A percentile compares a stretch with the other conserved stretches of the same genome.
Conservation (phyloP, 345 rosid species). For the Bruguiera parviflora region DNA sequence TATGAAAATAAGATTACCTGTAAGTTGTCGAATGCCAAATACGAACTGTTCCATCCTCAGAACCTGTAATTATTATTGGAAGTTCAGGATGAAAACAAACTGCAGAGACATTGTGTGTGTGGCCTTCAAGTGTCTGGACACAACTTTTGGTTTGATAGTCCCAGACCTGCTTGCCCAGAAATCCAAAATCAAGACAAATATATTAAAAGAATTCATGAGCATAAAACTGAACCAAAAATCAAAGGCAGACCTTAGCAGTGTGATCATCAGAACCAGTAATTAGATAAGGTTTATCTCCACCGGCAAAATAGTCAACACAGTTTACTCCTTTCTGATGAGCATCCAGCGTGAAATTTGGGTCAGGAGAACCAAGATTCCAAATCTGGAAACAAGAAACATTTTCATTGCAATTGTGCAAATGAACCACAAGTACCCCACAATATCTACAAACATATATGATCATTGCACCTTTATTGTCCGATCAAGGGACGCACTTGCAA, state of each 20-base stretch:
- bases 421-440: conserved; percentile 8
- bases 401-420: conserved; percentile 1
- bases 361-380: conserved; percentile 95
- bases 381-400: conserved; percentile 35
- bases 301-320: conserved; percentile 87
- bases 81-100: conserved; percentile 81
- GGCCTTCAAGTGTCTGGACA: conserved; percentile 76
- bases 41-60: conserved; percentile 80
- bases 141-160: conserved; percentile 81
- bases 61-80: conserved; percentile 75
- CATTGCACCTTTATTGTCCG: conserved; percentile 71
- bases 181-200: neutral
- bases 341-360: conserved; percentile 85
- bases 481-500: conserved; percentile 98
- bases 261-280: conserved; percentile 93
- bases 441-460: conserved; percentile 3
- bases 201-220: neutral
- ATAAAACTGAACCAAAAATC: neutral
- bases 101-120: conserved; percentile 80
- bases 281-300: conserved; percentile 87
- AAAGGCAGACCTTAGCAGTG: conserved; percentile 72
- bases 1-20: conserved; percentile 35
- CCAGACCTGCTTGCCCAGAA: conserved; percentile 54
- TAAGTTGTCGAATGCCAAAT: conserved; percentile 83
- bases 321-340: conserved; percentile 97